Percentiles rank a stretch among this genome's conserved stretches.
Conservation (phyloP, 2,329 filamentous ascomycete species). For the Knufia fluminis region DNA sequence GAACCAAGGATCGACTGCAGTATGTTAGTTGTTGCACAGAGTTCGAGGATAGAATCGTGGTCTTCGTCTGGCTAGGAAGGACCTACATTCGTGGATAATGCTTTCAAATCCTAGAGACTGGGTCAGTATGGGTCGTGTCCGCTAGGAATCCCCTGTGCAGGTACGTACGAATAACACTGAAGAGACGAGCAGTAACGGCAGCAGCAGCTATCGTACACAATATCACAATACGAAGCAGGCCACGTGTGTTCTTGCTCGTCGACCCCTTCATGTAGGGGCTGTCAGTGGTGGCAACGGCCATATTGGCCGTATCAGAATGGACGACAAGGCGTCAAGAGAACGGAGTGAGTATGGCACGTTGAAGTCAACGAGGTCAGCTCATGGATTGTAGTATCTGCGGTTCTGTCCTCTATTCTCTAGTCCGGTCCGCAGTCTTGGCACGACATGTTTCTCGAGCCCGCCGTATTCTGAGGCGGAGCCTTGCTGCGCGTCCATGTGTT, state of each 20-base stretch:
- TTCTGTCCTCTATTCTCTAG: too few relatives aligned
- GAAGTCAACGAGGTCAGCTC: neutral
- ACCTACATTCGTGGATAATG: conserved; percentile 98
- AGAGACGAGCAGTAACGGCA: conserved; percentile 84
- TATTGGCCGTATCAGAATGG: conserved; percentile 29
- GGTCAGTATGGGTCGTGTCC: neutral
- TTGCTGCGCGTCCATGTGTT: too few relatives aligned
- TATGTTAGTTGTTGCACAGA: conserved; percentile 23
- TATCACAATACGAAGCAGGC: conserved; percentile 80
- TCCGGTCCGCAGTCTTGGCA: conserved; percentile 6
- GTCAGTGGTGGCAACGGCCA: conserved; percentile 32
- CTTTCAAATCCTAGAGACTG: conserved; percentile 71
- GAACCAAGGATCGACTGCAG: conserved; percentile 95
- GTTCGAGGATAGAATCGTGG: conserved; percentile 3
- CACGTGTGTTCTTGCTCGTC: conserved; percentile 70
- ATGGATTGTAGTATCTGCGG: too few relatives aligned
- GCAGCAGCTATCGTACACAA: conserved; percentile 83
- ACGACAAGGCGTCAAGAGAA: conserved; percentile 13
- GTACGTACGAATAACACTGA: conserved; percentile 89
- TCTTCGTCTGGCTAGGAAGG: conserved; percentile 11
- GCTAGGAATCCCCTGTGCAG: neutral
- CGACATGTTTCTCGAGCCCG: neutral
- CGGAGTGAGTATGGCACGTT: neutral
- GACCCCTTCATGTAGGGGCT: conserved; percentile 64
- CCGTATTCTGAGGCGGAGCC: too few relatives aligned